These are phyloP conservation scores for Xylariales sp. DNA, from an alignment of 2,329 filamentous ascomycete species.

Conservation along the genomic window DNA sequence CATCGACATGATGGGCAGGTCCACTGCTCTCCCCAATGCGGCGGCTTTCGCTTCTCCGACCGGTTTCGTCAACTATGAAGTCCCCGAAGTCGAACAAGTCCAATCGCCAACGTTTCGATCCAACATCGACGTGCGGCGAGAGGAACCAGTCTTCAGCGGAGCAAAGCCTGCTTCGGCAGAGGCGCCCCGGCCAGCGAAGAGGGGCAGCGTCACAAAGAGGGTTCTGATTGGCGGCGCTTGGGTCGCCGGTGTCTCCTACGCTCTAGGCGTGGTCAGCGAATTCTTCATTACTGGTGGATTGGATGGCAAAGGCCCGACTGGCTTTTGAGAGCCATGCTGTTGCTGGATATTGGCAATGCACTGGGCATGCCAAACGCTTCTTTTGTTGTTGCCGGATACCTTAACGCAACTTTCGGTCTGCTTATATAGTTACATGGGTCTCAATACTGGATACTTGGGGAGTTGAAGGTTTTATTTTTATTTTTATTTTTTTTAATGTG, in stretches of 20 bases:
- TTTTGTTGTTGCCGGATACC: too few species aligned
- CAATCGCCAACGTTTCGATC: slow-evolving; percentile 34
- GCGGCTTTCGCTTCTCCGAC: slow-evolving; percentile 61
- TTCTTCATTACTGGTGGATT: slow-evolving; percentile 46
- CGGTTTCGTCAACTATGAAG: slow-evolving; percentile 60
- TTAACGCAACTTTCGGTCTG: too few species aligned
- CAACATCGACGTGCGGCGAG: slow-evolving; percentile 37
- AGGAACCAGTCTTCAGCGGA: slow-evolving; percentile 44
- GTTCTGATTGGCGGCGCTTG: slow-evolving; percentile 49
- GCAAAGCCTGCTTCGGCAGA: slow-evolving; percentile 22
- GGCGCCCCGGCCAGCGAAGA: slow-evolving; percentile 25
- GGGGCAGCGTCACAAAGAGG: slow-evolving; percentile 39
- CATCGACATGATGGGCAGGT: slow-evolving; percentile 49
- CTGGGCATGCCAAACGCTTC: too few species aligned
- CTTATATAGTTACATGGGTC: too few species aligned
- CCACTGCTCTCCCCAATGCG: slow-evolving; percentile 35
- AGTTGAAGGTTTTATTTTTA: too few species aligned
- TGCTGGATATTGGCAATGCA: too few species aligned
- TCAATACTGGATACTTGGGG: too few species aligned
- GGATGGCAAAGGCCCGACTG: slow-evolving; percentile 33
- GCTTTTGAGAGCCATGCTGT: too few species aligned
- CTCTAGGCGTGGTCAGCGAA: slow-evolving; percentile 54
- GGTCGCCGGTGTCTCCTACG: slow-evolving; percentile 53
- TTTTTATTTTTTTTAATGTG: too few species aligned
- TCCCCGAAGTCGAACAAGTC: slow-evolving; percentile 26